Percentiles rank a stretch among this genome's conserved stretches.
These are phyloP conservation scores for Chaetomium fimeti DNA, from an alignment of 495 filamentous ascomycete genomes.

Conservation along the genomic window DNA sequence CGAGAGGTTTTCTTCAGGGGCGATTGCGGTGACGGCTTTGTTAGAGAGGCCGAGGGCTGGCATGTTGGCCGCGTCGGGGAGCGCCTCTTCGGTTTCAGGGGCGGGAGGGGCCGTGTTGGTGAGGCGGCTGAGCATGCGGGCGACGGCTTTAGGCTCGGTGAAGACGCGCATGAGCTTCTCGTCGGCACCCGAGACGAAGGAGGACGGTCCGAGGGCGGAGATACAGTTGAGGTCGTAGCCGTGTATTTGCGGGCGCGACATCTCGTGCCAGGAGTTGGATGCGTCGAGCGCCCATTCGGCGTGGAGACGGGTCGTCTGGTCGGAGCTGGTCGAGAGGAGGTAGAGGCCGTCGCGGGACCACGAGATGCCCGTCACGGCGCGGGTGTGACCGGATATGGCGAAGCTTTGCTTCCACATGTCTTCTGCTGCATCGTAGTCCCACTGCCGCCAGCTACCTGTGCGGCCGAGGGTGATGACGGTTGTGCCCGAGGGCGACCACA, in stretches of 20 bases:
- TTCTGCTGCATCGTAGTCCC: slow-evolving; percentile 51
- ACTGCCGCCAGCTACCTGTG: slow-evolving; percentile 90
- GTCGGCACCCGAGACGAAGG: slow-evolving; percentile 94
- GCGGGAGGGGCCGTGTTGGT: slow-evolving; percentile 54
- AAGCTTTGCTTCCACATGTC: slow-evolving; percentile 73
- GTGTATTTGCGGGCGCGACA: slow-evolving; percentile 94
- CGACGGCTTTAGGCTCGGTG: slow-evolving; percentile 81
- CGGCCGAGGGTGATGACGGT: slow-evolving; percentile 78
- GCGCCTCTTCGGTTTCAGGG: slow-evolving; percentile 37
- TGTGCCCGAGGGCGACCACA: slow-evolving; percentile 81
- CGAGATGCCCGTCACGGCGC: slow-evolving; percentile 70
- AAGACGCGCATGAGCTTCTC: slow-evolving; percentile 97
- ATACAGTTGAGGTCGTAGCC: slow-evolving; percentile 98
- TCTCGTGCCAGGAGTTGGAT: slow-evolving; percentile 75
- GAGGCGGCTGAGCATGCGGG: slow-evolving; percentile 65
- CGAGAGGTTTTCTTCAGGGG: slow-evolving; percentile 45
- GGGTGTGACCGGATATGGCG: slow-evolving; percentile 81
- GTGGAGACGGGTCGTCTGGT: slow-evolving; percentile 93
- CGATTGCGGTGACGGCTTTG: slow-evolving; percentile 72
- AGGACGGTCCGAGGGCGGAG: slow-evolving; percentile 63
- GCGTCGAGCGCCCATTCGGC: slow-evolving; percentile 66
- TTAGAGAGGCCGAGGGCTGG: slow-evolving; percentile 95
- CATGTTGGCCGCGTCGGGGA: slow-evolving; percentile 87
- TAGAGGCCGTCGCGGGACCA: slow-evolving; percentile 85
- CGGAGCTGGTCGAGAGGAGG: slow-evolving; percentile 80